These are phyloP conservation scores for Conticribra guillardii DNA, from an alignment of 108 stramenopile species.

Conservation along the genomic window DNA sequence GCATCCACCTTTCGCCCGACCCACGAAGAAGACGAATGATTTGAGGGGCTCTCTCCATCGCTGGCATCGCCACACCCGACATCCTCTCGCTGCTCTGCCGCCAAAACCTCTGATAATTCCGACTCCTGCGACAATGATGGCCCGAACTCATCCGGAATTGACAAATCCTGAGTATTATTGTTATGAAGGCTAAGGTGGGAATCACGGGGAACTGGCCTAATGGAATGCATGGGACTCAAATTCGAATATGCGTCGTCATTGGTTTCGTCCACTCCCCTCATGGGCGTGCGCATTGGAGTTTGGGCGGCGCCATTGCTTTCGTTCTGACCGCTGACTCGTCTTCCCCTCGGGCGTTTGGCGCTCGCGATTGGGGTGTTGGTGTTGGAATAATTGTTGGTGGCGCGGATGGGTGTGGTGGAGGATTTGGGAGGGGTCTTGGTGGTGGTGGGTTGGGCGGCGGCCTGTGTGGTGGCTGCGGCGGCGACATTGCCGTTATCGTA, in stretches of 20 bases:
- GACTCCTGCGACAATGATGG: no score
- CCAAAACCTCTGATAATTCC: not conserved
- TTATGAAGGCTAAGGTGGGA: conserved; percentile 11
- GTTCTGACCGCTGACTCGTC: conserved; percentile 13
- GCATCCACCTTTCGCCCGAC: conserved; percentile 63
- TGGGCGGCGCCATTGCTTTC: conserved; percentile 5
- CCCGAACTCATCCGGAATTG: not conserved
- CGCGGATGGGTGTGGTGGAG: conserved; percentile 6
- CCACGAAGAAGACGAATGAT: conserved; percentile 33
- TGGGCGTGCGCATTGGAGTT: conserved; percentile 25
- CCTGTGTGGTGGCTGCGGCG: not conserved
- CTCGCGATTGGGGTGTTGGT: conserved; percentile 76
- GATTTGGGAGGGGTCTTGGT: conserved; percentile 10
- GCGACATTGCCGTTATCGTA: not conserved
- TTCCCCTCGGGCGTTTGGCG: conserved; percentile 53
- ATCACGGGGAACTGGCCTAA: conserved; percentile 51
- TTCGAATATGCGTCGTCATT: conserved; percentile 7
- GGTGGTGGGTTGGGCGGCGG: conserved; percentile 6
- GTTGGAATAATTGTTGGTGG: conserved; percentile 58
- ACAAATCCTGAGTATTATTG: not conserved
- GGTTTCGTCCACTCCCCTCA: conserved; percentile 10
- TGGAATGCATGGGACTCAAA: conserved; percentile 78
- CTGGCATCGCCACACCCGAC: not conserved
- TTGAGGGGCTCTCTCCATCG: not conserved
- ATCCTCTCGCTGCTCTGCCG: not conserved